A percentile compares a stretch with the other conserved stretches of the same genome.
Conservation (phyloP, 345 rosid species). For the Stellera chamaejasme region DNA sequence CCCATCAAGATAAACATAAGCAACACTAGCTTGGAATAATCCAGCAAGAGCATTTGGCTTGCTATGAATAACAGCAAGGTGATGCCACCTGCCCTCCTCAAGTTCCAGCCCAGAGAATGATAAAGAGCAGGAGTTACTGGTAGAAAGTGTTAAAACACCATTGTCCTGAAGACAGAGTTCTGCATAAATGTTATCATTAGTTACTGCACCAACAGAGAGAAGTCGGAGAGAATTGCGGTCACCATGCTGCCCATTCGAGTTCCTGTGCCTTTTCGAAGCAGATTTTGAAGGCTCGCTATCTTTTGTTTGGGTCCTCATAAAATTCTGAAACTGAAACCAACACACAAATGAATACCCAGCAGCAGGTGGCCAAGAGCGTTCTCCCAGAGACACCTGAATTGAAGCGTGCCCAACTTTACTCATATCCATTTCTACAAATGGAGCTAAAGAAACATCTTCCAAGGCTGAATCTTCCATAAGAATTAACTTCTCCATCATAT, state of each 20-base stretch:
- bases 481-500: constrained; percentile 80
- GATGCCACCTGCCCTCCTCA: constrained; percentile 94
- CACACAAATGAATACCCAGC: constrained; percentile 95
- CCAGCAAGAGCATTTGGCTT: constrained; percentile 98
- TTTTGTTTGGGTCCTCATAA: constrained; percentile 51
- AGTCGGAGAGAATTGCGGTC: constrained; percentile 59
- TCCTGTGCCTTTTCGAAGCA: constrained; percentile 38
- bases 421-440: constrained; percentile 89
- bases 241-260: constrained; percentile 36
- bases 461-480: constrained; percentile 70
- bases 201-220: constrained; percentile 81
- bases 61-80: constrained; percentile 94
- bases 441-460: constrained; percentile 74
- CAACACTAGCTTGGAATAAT: constrained; percentile 92
- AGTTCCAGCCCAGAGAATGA: constrained; percentile 85
- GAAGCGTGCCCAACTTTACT: constrained; percentile 86
- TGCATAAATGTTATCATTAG: constrained; percentile 60
- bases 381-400: constrained; percentile 88
- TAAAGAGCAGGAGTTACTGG: constrained; percentile 73
- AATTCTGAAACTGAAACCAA: constrained; percentile 83
- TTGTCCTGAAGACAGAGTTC: constrained; percentile 87
- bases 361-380: constrained; percentile 98
- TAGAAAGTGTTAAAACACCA: constrained; percentile 82
- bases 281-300: constrained; percentile 47
- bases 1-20: constrained; percentile 86